phyloP scores from a whole-genome alignment of 1,284 basidiomycete species.

The Apiotrichum veenhuisii region DNA sequence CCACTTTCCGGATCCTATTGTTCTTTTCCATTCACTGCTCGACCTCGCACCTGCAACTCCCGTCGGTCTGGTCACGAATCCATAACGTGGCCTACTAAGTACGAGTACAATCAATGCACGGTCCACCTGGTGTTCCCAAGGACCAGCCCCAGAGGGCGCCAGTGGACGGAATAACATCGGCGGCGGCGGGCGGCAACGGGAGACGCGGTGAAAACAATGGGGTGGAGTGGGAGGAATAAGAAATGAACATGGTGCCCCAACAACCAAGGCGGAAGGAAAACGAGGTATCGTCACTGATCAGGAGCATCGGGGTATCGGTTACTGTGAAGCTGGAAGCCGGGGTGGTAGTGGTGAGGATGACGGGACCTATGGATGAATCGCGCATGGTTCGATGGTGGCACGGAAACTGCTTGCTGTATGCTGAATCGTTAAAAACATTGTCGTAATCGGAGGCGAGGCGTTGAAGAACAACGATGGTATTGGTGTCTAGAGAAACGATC shows the following conservation, averaged over 20 bases:
- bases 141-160: neutral
- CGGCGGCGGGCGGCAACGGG: neutral
- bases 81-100: conserved; percentile 4
- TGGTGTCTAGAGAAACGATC: neutral
- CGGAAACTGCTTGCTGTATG: no score
- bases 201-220: neutral
- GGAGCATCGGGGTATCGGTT: neutral
- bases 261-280: neutral
- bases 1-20: no score
- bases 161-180: neutral
- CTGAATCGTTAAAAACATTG: conserved; percentile 2
- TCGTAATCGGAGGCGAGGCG: neutral
- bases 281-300: neutral
- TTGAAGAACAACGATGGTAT: neutral
- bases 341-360: neutral
- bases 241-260: neutral
- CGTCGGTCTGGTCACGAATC: neutral
- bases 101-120: conserved; percentile 6
- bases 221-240: neutral
- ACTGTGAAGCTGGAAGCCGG: neutral
- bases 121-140: neutral
- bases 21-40: neutral
- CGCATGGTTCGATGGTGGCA: no score
- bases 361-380: neutral
- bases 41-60: neutral